A percentile compares a stretch with the other conserved stretches of the same genome.
These are phyloP conservation scores for Elsinoe necatrix DNA, from an alignment of 2,329 filamentous ascomycete genomes.

Conservation along the genomic window DNA sequence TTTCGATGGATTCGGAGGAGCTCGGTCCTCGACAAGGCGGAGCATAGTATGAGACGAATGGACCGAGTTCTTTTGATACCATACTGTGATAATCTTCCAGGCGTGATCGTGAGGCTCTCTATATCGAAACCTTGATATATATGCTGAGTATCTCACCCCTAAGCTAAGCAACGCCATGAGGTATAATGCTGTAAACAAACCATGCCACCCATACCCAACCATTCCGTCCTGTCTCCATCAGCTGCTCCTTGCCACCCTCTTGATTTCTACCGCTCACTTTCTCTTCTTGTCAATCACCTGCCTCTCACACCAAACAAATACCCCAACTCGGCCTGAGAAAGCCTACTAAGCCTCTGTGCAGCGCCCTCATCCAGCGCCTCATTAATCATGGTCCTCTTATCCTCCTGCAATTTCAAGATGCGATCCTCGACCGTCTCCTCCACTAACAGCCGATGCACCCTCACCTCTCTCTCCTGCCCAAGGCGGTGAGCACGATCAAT, in stretches of 20 bases:
- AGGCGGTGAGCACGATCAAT: slow-evolving; percentile 85
- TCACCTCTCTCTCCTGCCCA: slow-evolving; percentile 64
- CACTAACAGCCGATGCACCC: slow-evolving; percentile 72
- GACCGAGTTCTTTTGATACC: no score
- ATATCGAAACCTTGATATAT: background rate
- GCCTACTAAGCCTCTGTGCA: slow-evolving; percentile 55
- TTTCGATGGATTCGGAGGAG: no score
- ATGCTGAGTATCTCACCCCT: background rate
- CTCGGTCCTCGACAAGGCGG: no score
- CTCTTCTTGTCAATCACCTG: background rate
- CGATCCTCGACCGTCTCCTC: slow-evolving; percentile 77
- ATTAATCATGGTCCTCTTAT: slow-evolving; percentile 69
- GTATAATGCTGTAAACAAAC: background rate
- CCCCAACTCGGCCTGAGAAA: slow-evolving; percentile 58
- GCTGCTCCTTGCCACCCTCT: background rate
- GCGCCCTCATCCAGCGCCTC: slow-evolving; percentile 71
- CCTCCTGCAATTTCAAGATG: slow-evolving; percentile 68
- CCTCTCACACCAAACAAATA: slow-evolving; percentile 52
- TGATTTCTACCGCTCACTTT: background rate
- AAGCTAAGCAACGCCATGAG: background rate
- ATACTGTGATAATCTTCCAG: no score
- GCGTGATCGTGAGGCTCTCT: background rate
- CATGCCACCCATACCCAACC: background rate
- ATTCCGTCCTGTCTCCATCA: background rate
- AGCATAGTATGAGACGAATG: no score